Evolutionary conservation across 2,329 filamentous ascomycete species (phyloP).

Genomic region (Trichophaea hybrida): DNA sequence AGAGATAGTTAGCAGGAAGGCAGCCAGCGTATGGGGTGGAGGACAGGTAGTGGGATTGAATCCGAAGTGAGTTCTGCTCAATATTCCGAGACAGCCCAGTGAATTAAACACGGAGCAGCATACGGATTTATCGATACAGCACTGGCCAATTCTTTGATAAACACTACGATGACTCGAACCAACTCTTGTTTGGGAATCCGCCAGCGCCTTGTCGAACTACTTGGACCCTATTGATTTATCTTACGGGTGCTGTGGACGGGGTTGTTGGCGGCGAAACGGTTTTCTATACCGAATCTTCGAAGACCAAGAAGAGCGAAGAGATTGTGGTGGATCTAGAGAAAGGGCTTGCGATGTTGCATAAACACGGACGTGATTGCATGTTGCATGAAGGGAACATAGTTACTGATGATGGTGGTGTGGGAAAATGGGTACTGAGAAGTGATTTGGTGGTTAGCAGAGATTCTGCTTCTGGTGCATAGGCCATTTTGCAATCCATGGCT

Average conservation of each 20-base stretch:
- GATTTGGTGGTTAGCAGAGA: slow-evolving; percentile 50
- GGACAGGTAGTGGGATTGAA: slow-evolving; percentile 73
- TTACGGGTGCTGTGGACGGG: slow-evolving; percentile 59
- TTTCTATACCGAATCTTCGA: slow-evolving; percentile 62
- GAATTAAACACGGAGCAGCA: slow-evolving; percentile 30
- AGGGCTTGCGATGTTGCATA: slow-evolving; percentile 76
- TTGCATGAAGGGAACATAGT: slow-evolving; percentile 79
- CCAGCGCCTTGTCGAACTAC: slow-evolving; percentile 50
- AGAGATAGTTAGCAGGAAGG: slow-evolving; percentile 36
- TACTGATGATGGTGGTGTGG: slow-evolving; percentile 46
- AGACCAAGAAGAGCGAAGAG: slow-evolving; percentile 41
- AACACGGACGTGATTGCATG: slow-evolving; percentile 78
- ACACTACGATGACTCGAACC: slow-evolving; percentile 84
- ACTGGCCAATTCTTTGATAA: slow-evolving; percentile 83
- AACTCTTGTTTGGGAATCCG: slow-evolving; percentile 43
- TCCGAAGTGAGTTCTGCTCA: slow-evolving; percentile 40
- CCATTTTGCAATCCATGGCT: no score
- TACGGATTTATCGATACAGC: slow-evolving; percentile 70
- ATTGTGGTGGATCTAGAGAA: slow-evolving; percentile 61
- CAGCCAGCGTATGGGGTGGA: slow-evolving; percentile 36
- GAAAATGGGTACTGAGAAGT: slow-evolving; percentile 76
- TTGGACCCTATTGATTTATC: slow-evolving; percentile 80
- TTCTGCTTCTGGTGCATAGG: no score
- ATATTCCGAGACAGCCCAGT: neutral
- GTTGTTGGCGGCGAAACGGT: slow-evolving; percentile 80